Conservation (phyloP, 2,329 filamentous ascomycete species). For the Apiospora arundinis region DNA sequence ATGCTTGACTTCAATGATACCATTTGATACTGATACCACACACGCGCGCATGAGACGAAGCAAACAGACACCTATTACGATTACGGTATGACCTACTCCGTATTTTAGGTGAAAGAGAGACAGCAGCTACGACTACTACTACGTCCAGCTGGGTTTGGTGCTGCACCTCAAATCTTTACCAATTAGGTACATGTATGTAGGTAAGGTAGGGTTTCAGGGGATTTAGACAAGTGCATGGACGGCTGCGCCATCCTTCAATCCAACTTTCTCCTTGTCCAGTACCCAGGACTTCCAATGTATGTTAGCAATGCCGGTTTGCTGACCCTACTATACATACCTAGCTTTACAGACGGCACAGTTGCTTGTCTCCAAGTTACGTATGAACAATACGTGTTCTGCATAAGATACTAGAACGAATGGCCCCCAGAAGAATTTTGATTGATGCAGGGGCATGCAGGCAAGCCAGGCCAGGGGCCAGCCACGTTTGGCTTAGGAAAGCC, state of each 20-base stretch:
- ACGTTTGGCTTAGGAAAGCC: slow-evolving; percentile 1
- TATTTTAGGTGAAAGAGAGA: too few relatives aligned
- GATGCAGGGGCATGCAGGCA: slow-evolving; percentile 9
- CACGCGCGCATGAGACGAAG: background rate
- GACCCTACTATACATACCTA: too few relatives aligned
- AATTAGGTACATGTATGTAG: too few relatives aligned
- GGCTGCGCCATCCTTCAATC: slow-evolving; percentile 1
- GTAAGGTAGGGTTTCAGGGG: too few relatives aligned
- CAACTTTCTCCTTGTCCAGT: background rate
- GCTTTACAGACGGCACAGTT: background rate
- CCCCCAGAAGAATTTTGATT: background rate
- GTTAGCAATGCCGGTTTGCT: background rate
- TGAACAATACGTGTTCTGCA: slow-evolving; percentile 6
- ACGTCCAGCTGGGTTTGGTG: background rate
- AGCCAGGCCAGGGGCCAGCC: background rate
- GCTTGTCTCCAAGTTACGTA: background rate
- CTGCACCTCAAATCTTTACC: background rate
- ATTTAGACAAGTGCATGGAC: background rate
- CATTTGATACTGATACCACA: too few relatives aligned
- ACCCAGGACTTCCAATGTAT: background rate
- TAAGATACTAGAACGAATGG: background rate
- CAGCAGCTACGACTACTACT: too few relatives aligned
- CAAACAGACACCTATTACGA: background rate
- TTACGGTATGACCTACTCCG: too few relatives aligned
- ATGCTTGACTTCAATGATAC: too few relatives aligned